phyloP scores from a whole-genome alignment of 2,329 filamentous ascomycete species.

The Colletotrichum incanum region DNA sequence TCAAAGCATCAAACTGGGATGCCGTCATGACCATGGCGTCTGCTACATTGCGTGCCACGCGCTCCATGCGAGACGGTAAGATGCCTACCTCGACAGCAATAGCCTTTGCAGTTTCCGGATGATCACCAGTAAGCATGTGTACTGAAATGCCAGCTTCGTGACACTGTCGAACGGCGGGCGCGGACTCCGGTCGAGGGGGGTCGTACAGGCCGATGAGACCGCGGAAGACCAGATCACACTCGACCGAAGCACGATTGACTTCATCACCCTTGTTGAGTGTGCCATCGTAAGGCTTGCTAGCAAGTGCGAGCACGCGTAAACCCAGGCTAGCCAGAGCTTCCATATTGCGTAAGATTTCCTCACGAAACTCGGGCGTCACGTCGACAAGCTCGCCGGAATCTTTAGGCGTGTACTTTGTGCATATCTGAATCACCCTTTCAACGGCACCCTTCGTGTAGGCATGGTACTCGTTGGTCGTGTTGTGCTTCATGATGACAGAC shows the following conservation, averaged over 20 bases:
- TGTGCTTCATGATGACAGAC: slow-evolving; percentile 75
- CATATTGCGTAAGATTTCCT: slow-evolving; percentile 75
- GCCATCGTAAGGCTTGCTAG: slow-evolving; percentile 61
- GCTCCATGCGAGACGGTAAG: slow-evolving; percentile 63
- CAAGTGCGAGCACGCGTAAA: slow-evolving; percentile 78
- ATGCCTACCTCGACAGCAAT: slow-evolving; percentile 76
- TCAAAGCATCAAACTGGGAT: slow-evolving; percentile 74
- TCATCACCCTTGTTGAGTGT: slow-evolving; percentile 59
- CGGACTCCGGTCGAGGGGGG: slow-evolving; percentile 78
- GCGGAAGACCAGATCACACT: slow-evolving; percentile 74
- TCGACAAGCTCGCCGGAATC: slow-evolving; percentile 50
- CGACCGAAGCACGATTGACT: slow-evolving; percentile 68
- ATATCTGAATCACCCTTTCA: slow-evolving; percentile 76
- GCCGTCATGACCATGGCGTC: slow-evolving; percentile 76
- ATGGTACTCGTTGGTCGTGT: slow-evolving; percentile 50
- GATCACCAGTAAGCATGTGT: slow-evolving; percentile 79
- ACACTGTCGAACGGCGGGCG: slow-evolving; percentile 70
- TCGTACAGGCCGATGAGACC: slow-evolving; percentile 81
- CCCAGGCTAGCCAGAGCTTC: slow-evolving; percentile 74
- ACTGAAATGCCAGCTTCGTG: slow-evolving; percentile 76
- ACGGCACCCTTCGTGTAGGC: slow-evolving; percentile 76
- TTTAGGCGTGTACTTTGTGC: slow-evolving; percentile 58
- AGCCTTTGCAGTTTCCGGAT: slow-evolving; percentile 74
- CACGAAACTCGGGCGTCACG: slow-evolving; percentile 67
- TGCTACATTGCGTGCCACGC: slow-evolving; percentile 67